These are phyloP conservation scores for Tremella fuciformis DNA, from an alignment of 768 basidiomycete genomes.

Conservation along the genomic window DNA sequence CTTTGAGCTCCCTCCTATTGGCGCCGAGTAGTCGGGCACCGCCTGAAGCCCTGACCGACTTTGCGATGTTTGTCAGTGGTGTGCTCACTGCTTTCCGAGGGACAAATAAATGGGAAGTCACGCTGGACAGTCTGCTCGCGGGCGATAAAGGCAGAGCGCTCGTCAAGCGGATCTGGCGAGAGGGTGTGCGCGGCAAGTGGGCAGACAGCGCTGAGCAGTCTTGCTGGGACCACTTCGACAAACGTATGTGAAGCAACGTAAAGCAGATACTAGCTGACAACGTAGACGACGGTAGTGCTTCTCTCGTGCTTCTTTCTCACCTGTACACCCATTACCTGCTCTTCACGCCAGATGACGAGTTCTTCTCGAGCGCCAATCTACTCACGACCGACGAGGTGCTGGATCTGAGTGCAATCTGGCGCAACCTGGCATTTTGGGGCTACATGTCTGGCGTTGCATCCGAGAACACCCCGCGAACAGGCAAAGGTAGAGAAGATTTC, in stretches of 20 bases:
- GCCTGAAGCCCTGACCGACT: conserved; percentile 55
- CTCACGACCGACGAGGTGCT: conserved; percentile 76
- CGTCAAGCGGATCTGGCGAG: conserved; percentile 62
- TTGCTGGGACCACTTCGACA: conserved; percentile 26
- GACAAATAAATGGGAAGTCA: conserved; percentile 60
- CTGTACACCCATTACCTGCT: conserved; percentile 78
- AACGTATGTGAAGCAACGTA: conserved; percentile 55
- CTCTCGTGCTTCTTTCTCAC: conserved; percentile 73
- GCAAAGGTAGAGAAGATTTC: conserved; percentile 60
- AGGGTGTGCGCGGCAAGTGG: conserved; percentile 54
- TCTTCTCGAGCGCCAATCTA: conserved; percentile 69
- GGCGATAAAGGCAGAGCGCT: conserved; percentile 32
- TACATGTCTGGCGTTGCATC: conserved; percentile 63
- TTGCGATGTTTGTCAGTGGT: conserved; percentile 63
- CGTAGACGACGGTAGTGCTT: conserved; percentile 55
- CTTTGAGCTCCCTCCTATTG: conserved; percentile 54
- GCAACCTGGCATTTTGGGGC: conserved; percentile 79
- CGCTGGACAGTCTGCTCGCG: conserved; percentile 58
- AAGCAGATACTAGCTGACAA: conserved; percentile 50
- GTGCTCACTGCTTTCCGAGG: conserved; percentile 60
- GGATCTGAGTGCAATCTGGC: conserved; percentile 68
- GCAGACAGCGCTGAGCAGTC: conserved; percentile 9
- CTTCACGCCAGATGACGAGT: conserved; percentile 96
- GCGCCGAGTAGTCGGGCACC: conserved; percentile 27
- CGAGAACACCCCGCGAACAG: not conserved